A percentile compares a stretch with the other conserved stretches of the same genome.
phyloP scores from a whole-genome alignment of 306 rosid genomes.

The Vigna unguiculata region DNA sequence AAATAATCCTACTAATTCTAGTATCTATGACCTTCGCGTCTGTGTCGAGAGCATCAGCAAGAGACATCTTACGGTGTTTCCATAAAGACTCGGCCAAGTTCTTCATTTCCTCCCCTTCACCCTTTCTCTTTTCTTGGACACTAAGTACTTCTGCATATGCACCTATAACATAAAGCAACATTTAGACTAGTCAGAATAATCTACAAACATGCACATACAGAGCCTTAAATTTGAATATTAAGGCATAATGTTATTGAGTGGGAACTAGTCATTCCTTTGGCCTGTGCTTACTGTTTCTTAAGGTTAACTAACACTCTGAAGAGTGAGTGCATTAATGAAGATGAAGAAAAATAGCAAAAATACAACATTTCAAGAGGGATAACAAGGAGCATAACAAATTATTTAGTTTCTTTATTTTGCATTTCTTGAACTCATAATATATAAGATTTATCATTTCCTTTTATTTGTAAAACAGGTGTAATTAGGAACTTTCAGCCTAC shows the following conservation, averaged over 20 bases:
- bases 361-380: no score
- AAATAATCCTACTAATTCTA: constrained; percentile 73
- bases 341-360: no score
- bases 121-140: constrained; percentile 78
- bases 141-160: constrained; percentile 80
- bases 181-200: background rate
- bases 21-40: constrained; percentile 63
- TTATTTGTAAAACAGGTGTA: no score
- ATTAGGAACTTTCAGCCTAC: no score
- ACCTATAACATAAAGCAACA: constrained; percentile 51
- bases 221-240: constrained; percentile 4
- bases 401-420: no score
- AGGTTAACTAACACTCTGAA: no score
- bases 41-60: constrained; percentile 69
- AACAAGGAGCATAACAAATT: no score
- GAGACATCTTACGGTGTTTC: constrained; percentile 70
- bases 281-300: background rate
- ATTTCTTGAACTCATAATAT: no score
- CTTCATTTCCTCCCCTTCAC: constrained; percentile 70
- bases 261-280: background rate
- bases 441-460: no score
- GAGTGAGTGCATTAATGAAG: no score
- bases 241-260: background rate
- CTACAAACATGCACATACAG: background rate
- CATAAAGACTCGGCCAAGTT: constrained; percentile 67